phyloP scores from a whole-genome alignment of 2,329 filamentous ascomycete species.

The Xylariaceae sp. region DNA sequence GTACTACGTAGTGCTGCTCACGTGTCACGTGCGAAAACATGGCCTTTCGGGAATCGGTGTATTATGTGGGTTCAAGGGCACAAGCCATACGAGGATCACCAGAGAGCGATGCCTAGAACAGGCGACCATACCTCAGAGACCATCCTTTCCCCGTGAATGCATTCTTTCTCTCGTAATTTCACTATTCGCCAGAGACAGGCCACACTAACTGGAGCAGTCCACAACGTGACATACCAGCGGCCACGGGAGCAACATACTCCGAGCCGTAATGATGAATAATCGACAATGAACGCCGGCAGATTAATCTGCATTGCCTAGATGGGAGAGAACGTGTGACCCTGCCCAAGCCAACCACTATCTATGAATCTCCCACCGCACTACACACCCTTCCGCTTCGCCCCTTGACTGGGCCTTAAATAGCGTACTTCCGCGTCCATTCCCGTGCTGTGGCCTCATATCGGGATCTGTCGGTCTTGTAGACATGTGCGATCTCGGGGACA shows the following conservation, averaged over 20 bases:
- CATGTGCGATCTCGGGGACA: constrained; percentile 97
- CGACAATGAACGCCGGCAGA: constrained; percentile 26
- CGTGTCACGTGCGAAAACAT: neutral
- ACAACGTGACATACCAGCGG: constrained; percentile 20
- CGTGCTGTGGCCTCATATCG: constrained; percentile 94
- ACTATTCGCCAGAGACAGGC: constrained; percentile 21
- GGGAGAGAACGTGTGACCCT: constrained; percentile 22
- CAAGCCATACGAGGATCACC: constrained; percentile 6
- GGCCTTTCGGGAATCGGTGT: constrained; percentile 8
- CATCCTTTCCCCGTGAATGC: constrained; percentile 20
- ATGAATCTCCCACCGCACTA: constrained; percentile 10
- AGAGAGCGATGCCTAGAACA: neutral
- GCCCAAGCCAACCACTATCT: constrained; percentile 23
- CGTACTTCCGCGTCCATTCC: constrained; percentile 99
- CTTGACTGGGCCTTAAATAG: constrained; percentile 58
- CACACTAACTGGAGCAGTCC: constrained; percentile 18
- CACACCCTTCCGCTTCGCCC: neutral
- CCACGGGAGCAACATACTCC: constrained; percentile 10
- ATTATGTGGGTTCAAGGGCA: constrained; percentile 17
- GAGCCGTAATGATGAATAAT: constrained; percentile 28
- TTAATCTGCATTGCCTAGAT: constrained; percentile 27
- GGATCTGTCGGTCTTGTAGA: constrained; percentile 98
- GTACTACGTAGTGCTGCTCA: neutral
- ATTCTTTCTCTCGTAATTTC: constrained; percentile 23
- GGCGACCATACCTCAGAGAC: constrained; percentile 7